Conservation (phyloP, 2,329 filamentous ascomycete species). For the Scedosporium dehoogii region DNA sequence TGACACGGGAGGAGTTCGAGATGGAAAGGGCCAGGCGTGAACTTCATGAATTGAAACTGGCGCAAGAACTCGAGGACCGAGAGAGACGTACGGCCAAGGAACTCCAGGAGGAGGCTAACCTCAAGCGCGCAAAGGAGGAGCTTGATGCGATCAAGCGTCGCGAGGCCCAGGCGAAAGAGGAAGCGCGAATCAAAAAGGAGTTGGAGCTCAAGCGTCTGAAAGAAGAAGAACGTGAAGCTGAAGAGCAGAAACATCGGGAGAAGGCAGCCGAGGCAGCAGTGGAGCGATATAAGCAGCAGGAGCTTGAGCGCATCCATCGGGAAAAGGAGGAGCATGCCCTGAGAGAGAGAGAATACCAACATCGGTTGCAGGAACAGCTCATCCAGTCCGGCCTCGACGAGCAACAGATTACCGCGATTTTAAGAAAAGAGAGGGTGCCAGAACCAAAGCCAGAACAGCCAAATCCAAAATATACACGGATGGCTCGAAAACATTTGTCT, state of each 20-base stretch:
- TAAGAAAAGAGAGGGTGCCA: conserved; percentile 43
- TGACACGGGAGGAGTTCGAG: conserved; percentile 34
- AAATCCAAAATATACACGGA: conserved; percentile 52
- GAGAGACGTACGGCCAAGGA: conserved; percentile 27
- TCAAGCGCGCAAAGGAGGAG: conserved; percentile 37
- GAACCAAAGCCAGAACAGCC: conserved; percentile 11
- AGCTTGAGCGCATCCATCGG: conserved; percentile 34
- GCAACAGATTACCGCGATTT: conserved; percentile 46
- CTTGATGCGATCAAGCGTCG: conserved; percentile 35
- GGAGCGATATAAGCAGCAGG: conserved; percentile 39
- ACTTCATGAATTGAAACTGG: conserved; percentile 34
- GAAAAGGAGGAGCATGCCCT: conserved; percentile 38
- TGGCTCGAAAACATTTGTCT: conserved; percentile 51
- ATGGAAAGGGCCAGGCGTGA: conserved; percentile 28
- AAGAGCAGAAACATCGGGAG: conserved; percentile 32
- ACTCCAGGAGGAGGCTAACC: conserved; percentile 35
- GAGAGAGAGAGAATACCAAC: conserved; percentile 43
- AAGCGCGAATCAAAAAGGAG: conserved; percentile 41
- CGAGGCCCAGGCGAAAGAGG: conserved; percentile 36
- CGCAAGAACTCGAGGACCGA: conserved; percentile 24
- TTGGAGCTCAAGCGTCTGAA: conserved; percentile 37
- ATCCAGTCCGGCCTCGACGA: conserved; percentile 49
- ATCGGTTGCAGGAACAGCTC: conserved; percentile 46
- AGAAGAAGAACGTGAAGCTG: conserved; percentile 32
- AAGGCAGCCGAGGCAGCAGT: conserved; percentile 40